Evolutionary conservation across 441 rosid species (phyloP), one percentile per base, ranked within the genome.

Genomic region (Populus hybrid): DNA sequence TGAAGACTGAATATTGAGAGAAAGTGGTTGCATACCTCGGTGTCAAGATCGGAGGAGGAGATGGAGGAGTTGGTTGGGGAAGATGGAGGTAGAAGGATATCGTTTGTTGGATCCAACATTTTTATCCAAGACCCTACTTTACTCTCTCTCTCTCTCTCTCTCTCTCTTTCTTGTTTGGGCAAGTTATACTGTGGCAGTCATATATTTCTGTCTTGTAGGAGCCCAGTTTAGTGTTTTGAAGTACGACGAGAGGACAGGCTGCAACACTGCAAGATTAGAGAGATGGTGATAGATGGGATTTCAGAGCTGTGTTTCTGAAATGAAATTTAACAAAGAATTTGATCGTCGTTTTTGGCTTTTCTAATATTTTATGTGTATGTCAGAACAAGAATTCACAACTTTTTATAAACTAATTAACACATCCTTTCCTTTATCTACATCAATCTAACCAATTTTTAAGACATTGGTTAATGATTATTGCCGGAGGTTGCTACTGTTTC

Each of bases 21-120:
- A 54, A 54, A 54, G 61, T 6, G n/a, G 8, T 5, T 54, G 68
- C 66, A 23, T 74, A 92, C 98, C 96, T 92, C 95, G 2, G 97
- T 89, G 85, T 91, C 97, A 81, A 94, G 97, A 92, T 94, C 98
- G 82, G 95, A 94, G 80, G 97, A 92, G 73, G 93, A 91, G 69
- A 84, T 26, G 86, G 97, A 92, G 74, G 97, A 92, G 76, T 81
- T 83, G 36, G 95, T 87, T 16, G 98, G 97, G 70, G 96, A 91
- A 40, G 92, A 67, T 30, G 87, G 86, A 0, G 87, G 84, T 18
- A 81, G 88, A 3, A 84, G 73, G 46, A 88, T 73, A 32, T 81
- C 86, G 70, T 78, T 83, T 65, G 82, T 79, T 46, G 88, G 93
- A 85, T 90, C 91, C 85, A 78, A 81, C 92, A 89, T 90, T 36